Evolutionary conservation across 2,329 filamentous ascomycete species (phyloP).

Genomic region (Tolypocladium pustulatum): DNA sequence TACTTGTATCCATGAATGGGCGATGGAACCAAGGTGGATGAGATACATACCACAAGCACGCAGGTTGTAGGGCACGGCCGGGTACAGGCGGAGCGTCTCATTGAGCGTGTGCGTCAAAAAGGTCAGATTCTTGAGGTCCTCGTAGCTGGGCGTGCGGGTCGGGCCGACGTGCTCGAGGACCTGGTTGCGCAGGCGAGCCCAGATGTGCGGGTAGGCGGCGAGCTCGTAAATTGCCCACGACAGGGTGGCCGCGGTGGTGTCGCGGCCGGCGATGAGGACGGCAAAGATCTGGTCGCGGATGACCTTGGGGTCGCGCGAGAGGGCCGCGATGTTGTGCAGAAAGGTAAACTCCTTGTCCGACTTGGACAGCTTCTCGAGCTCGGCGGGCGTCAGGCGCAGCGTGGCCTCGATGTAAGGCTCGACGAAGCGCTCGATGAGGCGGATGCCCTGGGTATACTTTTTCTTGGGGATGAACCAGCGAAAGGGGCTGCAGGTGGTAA

Average conservation of each 20-base stretch:
- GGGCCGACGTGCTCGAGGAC: conserved; percentile 58
- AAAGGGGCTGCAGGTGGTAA: conserved; percentile 44
- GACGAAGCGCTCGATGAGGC: conserved; percentile 65
- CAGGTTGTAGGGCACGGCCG: conserved; percentile 69
- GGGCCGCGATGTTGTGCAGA: conserved; percentile 71
- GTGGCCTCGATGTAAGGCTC: conserved; percentile 68
- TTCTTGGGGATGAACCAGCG: conserved; percentile 51
- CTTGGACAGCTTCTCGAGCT: conserved; percentile 60
- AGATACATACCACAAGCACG: conserved; percentile 24
- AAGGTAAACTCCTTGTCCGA: conserved; percentile 71
- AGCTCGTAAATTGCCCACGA: conserved; percentile 80
- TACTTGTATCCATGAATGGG: too few species aligned
- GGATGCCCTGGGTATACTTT: conserved; percentile 53
- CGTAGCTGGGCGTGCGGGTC: conserved; percentile 56
- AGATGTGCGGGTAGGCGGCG: conserved; percentile 55
- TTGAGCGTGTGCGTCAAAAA: conserved; percentile 66
- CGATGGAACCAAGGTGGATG: background rate
- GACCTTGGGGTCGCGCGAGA: conserved; percentile 61
- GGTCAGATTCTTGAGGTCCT: conserved; percentile 77
- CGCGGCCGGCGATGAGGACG: conserved; percentile 72
- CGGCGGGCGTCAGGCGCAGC: conserved; percentile 55
- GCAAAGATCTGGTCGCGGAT: conserved; percentile 79
- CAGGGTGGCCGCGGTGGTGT: conserved; percentile 76
- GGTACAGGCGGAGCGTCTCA: conserved; percentile 70
- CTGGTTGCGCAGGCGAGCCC: conserved; percentile 62